A percentile compares a stretch with the other conserved stretches of the same genome.
Conservation (phyloP, 345 rosid genomes). For the Psidium friedrichsthalianum region DNA sequence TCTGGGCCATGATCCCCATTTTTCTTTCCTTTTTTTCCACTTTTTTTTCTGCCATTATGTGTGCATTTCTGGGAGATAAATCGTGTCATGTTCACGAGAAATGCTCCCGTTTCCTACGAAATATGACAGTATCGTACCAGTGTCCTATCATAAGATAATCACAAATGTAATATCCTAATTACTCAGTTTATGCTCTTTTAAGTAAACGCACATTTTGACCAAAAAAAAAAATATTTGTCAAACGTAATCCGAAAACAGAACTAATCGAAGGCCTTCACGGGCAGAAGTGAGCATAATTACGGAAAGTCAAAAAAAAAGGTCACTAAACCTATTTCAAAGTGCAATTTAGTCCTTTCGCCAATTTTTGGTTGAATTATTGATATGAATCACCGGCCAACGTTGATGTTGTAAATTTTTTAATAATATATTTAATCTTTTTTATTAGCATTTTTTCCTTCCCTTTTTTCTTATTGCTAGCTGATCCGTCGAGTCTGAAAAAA, state of each 20-base stretch:
- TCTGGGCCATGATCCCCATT: neutral
- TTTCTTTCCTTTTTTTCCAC: neutral
- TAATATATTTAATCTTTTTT: neutral
- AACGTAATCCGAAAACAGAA: neutral
- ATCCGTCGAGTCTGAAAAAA: no score
- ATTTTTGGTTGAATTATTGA: accelerated
- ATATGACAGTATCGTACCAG: neutral
- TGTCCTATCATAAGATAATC: neutral
- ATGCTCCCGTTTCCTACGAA: neutral
- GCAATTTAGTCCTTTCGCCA: no score
- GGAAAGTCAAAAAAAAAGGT: no score
- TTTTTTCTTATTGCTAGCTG: no score
- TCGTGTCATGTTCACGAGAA: neutral
- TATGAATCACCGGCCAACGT: accelerated
- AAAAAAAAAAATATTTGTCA: neutral
- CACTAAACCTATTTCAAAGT: no score
- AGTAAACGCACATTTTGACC: no score
- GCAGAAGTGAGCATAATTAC: neutral
- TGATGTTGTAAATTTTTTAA: accelerated
- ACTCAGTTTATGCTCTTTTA: neutral
- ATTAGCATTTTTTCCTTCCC: accelerated
- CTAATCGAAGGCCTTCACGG: neutral
- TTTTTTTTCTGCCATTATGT: no score
- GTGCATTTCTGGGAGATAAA: neutral
- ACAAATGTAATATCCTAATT: neutral